phyloP scores from a whole-genome alignment of 1,284 basidiomycete species.

The Pholiota adiposa region DNA sequence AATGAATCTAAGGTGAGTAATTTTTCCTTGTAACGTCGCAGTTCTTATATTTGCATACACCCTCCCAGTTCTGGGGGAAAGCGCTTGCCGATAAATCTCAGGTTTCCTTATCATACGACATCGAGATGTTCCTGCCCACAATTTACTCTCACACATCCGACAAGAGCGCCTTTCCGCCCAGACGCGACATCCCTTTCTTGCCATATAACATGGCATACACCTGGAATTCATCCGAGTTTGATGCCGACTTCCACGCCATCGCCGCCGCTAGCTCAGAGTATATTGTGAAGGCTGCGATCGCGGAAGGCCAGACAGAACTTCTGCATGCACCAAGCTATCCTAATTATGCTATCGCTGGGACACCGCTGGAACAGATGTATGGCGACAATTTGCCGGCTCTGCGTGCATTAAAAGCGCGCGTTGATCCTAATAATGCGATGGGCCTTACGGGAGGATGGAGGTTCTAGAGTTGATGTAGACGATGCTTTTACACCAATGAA shows the following conservation, averaged over 20 bases:
- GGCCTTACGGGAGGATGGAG: conserved; percentile 51
- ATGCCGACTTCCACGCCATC: conserved; percentile 42
- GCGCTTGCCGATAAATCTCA: background rate
- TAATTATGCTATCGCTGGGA: conserved; percentile 54
- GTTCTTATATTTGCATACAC: conserved; percentile 35
- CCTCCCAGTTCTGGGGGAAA: conserved; percentile 14
- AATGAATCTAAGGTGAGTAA: conserved; percentile 9
- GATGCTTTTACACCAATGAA: too few species aligned
- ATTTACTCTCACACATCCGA: conserved; percentile 43
- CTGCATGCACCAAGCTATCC: conserved; percentile 44
- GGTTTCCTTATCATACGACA: conserved; percentile 39
- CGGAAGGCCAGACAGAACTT: conserved; percentile 44
- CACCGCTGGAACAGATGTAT: conserved; percentile 47
- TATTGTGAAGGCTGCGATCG: conserved; percentile 34
- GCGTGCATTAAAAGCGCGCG: conserved; percentile 38
- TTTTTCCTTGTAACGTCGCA: conserved; percentile 44
- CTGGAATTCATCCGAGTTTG: conserved; percentile 41
- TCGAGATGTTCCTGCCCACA: conserved; percentile 57
- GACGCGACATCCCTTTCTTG: conserved; percentile 29
- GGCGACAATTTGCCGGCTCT: conserved; percentile 47
- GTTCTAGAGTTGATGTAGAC: background rate
- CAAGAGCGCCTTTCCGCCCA: conserved; percentile 49
- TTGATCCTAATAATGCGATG: conserved; percentile 59
- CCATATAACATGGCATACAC: conserved; percentile 25
- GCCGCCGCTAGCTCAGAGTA: conserved; percentile 31